Evolutionary conservation across 2,329 filamentous ascomycete genomes (phyloP).

Genomic region (Cladobotryum protrusum): DNA sequence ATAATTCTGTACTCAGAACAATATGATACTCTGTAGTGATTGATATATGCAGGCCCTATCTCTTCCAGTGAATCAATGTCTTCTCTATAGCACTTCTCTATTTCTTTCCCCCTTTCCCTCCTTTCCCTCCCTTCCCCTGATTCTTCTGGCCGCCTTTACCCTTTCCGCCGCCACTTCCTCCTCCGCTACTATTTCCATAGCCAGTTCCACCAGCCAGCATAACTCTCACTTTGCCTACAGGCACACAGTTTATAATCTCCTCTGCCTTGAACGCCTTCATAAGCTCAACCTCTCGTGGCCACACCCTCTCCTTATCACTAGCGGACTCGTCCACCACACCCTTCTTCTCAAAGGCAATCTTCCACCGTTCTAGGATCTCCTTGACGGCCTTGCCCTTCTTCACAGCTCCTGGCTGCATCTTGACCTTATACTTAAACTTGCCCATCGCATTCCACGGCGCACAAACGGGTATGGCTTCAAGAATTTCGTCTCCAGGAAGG

Average conservation of each 20-base stretch:
- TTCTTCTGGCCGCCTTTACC: conserved; percentile 15
- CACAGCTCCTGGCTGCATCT: conserved; percentile 79
- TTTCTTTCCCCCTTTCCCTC: conserved; percentile 36
- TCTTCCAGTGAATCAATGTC: too few species aligned
- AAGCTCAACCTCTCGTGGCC: conserved; percentile 79
- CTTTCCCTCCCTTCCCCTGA: conserved; percentile 29
- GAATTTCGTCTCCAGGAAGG: conserved; percentile 73
- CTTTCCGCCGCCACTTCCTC: conserved; percentile 27
- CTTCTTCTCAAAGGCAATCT: conserved; percentile 54
- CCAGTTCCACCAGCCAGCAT: conserved; percentile 60
- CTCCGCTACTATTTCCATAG: conserved; percentile 33
- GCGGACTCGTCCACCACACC: conserved; percentile 55
- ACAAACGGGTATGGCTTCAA: conserved; percentile 59
- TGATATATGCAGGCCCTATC: too few species aligned
- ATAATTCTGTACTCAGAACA: too few species aligned
- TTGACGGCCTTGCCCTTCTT: conserved; percentile 95
- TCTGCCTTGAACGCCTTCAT: conserved; percentile 74
- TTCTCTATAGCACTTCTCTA: not conserved
- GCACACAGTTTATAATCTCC: conserved; percentile 74
- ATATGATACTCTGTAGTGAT: too few species aligned
- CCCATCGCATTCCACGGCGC: conserved; percentile 58
- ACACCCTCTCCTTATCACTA: conserved; percentile 66
- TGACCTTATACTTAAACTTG: conserved; percentile 86
- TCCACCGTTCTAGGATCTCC: conserved; percentile 82
- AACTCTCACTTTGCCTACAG: conserved; percentile 72